phyloP scores from a whole-genome alignment of 2,329 filamentous ascomycete genomes.

The Paecilomyces formosus region DNA sequence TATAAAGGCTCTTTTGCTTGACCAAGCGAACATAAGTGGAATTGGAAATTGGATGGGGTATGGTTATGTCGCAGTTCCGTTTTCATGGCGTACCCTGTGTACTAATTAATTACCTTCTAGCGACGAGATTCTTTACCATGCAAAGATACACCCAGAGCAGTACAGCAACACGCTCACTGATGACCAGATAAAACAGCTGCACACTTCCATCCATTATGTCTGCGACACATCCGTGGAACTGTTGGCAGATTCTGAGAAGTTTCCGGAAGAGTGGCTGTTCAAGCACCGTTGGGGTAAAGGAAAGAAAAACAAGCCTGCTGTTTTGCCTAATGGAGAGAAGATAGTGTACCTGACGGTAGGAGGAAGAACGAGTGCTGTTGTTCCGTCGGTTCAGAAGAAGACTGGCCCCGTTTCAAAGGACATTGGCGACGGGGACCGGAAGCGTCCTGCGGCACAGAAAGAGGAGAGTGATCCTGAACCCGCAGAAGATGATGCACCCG shows the following conservation, averaged over 20 bases:
- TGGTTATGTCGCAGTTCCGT: conserved; percentile 13
- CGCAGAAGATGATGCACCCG: conserved; percentile 13
- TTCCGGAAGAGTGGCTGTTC: conserved; percentile 84
- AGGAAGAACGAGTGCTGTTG: conserved; percentile 82
- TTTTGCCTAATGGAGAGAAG: conserved; percentile 75
- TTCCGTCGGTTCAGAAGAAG: conserved; percentile 82
- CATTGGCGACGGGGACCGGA: conserved; percentile 29
- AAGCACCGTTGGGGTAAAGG: conserved; percentile 85
- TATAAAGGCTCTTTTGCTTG: conserved; percentile 79
- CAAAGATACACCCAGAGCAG: conserved; percentile 83
- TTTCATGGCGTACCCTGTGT: background rate
- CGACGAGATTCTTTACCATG: conserved; percentile 87
- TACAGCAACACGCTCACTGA: conserved; percentile 76
- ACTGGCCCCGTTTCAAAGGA: conserved; percentile 52
- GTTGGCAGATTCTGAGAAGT: conserved; percentile 73
- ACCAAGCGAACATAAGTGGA: conserved; percentile 82
- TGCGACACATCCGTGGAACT: conserved; percentile 71
- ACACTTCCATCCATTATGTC: conserved; percentile 67
- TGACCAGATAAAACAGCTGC: conserved; percentile 62
- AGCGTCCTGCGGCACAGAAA: conserved; percentile 17
- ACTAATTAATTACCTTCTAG: conserved; percentile 21
- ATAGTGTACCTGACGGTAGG: conserved; percentile 84
- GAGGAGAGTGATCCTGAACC: conserved; percentile 19
- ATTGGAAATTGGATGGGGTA: conserved; percentile 94
- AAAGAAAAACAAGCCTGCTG: conserved; percentile 60